Percentiles rank a stretch among this genome's conserved stretches.
phyloP scores from a whole-genome alignment of 164 flowering plant genomes.

The Saururus chinensis region DNA sequence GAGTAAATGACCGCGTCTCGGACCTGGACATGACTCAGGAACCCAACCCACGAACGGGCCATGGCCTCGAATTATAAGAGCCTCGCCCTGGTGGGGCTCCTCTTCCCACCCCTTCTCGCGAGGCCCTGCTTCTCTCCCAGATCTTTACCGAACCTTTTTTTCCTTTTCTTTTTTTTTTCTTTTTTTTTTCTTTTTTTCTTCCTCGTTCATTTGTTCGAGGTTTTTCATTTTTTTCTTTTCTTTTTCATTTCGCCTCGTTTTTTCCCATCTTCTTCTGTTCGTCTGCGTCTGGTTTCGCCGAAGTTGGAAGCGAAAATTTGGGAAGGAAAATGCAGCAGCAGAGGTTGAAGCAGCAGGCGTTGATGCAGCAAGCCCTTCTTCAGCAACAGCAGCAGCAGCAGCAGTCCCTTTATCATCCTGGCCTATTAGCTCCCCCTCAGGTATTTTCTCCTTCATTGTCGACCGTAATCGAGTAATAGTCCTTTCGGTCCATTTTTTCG shows the following conservation, averaged over 20 bases:
- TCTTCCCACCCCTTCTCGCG: no score
- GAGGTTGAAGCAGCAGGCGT: conserved; percentile 43
- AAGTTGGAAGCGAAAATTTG: not conserved
- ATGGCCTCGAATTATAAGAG: no score
- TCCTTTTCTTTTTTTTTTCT: not conserved
- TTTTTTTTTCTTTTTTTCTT: not conserved
- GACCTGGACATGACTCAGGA: no score
- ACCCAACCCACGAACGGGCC: no score
- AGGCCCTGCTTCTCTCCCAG: not conserved
- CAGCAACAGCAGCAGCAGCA: conserved; percentile 24
- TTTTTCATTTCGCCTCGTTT: not conserved
- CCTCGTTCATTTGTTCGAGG: conserved; percentile 5
- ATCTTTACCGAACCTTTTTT: not conserved
- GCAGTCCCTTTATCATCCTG: conserved; percentile 48
- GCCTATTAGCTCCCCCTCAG: conserved; percentile 50
- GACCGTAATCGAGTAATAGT: no score
- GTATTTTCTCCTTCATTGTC: conserved; percentile 13
- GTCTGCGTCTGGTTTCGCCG: no score
- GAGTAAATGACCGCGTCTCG: no score
- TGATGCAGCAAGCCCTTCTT: conserved; percentile 49
- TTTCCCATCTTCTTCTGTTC: not conserved
- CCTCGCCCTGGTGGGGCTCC: no score
- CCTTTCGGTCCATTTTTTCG: no score
- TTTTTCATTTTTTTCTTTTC: conserved; percentile 1
- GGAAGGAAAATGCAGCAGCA: conserved; percentile 22